These are phyloP conservation scores for Pedinophyceae sp. DNA, from an alignment of 139 green algal genomes.

Conservation along the genomic window DNA sequence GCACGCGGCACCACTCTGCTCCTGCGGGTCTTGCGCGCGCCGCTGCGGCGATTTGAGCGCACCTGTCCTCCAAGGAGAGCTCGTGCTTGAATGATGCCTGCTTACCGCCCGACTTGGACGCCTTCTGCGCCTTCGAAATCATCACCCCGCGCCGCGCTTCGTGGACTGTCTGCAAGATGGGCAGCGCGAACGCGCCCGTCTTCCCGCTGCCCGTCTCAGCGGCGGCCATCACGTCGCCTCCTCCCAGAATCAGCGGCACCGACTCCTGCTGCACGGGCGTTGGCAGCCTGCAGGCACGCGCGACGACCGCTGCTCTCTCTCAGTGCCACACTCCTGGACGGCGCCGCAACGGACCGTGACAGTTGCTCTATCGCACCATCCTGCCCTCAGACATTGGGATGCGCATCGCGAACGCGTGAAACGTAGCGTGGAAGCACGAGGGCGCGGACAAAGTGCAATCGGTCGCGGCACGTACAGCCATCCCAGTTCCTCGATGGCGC, in stretches of 20 bases:
- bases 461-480: conserved; percentile 24
- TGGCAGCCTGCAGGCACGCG: conserved; percentile 49
- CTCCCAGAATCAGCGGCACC: conserved; percentile 59
- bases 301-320: too few relatives aligned
- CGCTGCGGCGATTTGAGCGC: too few relatives aligned
- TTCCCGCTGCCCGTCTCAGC: conserved; percentile 84
- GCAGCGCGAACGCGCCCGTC: conserved; percentile 73
- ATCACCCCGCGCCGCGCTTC: conserved; percentile 14
- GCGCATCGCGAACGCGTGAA: neutral
- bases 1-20: too few relatives aligned
- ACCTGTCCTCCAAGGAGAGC: too few relatives aligned
- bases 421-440: neutral
- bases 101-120: too few relatives aligned
- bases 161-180: conserved; percentile 60
- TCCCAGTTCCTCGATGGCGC: conserved; percentile 42
- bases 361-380: too few relatives aligned
- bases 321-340: neutral
- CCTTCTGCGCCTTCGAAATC: too few relatives aligned
- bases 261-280: conserved; percentile 57
- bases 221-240: conserved; percentile 75
- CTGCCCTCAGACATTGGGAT: neutral
- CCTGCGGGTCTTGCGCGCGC: too few relatives aligned
- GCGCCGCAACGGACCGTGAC: neutral
- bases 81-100: too few relatives aligned
- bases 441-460: neutral